Evolutionary conservation across 768 basidiomycete genomes (phyloP).

Genomic region (Mycena rosella): DNA sequence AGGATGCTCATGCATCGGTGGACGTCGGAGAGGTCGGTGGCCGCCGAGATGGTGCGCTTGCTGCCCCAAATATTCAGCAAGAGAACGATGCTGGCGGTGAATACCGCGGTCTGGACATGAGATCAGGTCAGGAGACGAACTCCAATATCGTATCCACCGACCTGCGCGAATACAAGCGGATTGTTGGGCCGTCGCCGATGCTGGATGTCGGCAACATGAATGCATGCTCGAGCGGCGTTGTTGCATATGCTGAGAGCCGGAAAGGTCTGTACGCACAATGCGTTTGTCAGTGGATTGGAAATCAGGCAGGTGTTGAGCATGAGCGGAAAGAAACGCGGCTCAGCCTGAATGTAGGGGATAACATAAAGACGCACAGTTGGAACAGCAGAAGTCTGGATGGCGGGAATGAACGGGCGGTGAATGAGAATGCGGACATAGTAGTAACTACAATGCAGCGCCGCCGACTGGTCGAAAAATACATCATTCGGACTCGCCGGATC

Average conservation of each 20-base stretch:
- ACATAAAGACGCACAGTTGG: no score
- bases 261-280: constrained; percentile 51
- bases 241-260: constrained; percentile 77
- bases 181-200: constrained; percentile 41
- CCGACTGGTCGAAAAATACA: constrained; percentile 48
- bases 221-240: constrained; percentile 71
- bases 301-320: no score
- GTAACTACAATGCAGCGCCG: constrained; percentile 57
- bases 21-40: no score
- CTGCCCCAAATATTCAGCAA: constrained; percentile 27
- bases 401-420: constrained; percentile 74
- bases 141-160: not conserved
- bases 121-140: not conserved
- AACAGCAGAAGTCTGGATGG: constrained; percentile 54
- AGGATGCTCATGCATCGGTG: no score
- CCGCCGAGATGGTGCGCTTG: no score
- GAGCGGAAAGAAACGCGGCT: no score
- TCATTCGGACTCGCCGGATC: constrained; percentile 52
- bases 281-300: no score
- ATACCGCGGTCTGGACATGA: constrained; percentile 21
- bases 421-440: constrained; percentile 65
- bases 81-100: constrained; percentile 27
- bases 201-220: constrained; percentile 65
- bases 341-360: no score
- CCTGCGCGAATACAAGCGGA: constrained; percentile 27